Base-by-base conservation (phyloP, 805 yeast genomes). In the Cyberlindnera misumaiensis region DNA sequence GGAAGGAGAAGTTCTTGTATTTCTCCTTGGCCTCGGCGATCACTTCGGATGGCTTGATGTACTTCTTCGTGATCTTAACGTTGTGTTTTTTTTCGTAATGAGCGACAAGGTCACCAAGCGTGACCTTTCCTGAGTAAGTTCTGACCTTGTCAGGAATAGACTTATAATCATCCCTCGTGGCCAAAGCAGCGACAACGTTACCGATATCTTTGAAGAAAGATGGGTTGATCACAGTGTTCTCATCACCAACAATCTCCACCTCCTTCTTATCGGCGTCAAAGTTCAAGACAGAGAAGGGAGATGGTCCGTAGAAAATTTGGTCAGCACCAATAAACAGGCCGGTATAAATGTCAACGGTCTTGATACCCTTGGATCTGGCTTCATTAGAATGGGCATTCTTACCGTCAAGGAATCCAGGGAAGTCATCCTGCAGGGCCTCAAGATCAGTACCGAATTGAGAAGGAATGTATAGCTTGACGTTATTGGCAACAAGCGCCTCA, bases 381-480 rank as follows among this genome's bases (percentile, higher is more conserved):
- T 51, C 58, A 2, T 51, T 48, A 5, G 68, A 51, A 47, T 72
- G 75, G 2, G 40, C 48, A 1, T 52, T 32, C 52, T 73, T 73
- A 14, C 40, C 11, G 2, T 34, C 49, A 4, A 58, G 38, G 39
- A 71, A 59, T 1, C 61, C 63, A 6, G 75, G 70, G 16, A 64
- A 53, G 16, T 38, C 29, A 15, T 46, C 41, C 4, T 48, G 48
- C 15, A 54, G 53, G 8, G 51, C 59, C 3, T 45, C 52, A 13
- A 67, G 35, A 38, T 75, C 76, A 16, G 63, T 48, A 30, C 85
- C 87, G 48, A 72, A 79, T 48, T 77, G 83, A 3, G 80, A 70
- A 25, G 83, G 81, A 45, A 77, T 68, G 59, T 66, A 77, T 26
- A 75, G 51, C 51, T 70, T 69, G 35, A 76, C 74, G 45, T 70